Evolutionary conservation across 2,329 filamentous ascomycete species (phyloP).

Genomic region (Cordyceps fumosorosea): DNA sequence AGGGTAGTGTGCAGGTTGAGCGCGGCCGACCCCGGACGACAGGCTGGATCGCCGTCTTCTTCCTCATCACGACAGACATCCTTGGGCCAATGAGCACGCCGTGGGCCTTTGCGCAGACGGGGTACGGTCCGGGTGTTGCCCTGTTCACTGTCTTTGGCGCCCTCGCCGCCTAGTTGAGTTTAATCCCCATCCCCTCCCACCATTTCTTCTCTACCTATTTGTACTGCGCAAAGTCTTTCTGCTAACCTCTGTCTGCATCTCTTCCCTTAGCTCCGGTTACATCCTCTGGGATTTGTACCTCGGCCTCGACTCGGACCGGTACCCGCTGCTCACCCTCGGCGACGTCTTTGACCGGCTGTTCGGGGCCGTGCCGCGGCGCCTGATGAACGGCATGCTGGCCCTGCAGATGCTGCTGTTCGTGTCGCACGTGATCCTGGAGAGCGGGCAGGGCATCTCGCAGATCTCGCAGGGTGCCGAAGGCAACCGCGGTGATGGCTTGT

Average conservation of each 20-base stretch:
- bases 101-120: conserved; percentile 16
- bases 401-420: conserved; percentile 45
- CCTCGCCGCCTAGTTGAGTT: conserved; percentile 24
- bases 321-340: conserved; percentile 38
- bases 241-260: no score
- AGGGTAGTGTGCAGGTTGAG: conserved; percentile 36
- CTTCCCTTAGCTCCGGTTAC: conserved; percentile 31
- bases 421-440: conserved; percentile 42
- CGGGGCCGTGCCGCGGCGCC: conserved; percentile 35
- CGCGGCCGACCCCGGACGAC: conserved; percentile 38
- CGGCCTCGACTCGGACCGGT: conserved; percentile 39
- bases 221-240: not conserved
- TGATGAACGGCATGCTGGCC: conserved; percentile 40
- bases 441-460: conserved; percentile 48
- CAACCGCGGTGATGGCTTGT: conserved; percentile 29
- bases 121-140: not conserved
- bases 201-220: not conserved
- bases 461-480: conserved; percentile 30
- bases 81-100: conserved; percentile 36
- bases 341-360: conserved; percentile 41
- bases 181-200: conserved; percentile 23
- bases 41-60: conserved; percentile 39
- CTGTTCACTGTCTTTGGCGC: conserved; percentile 1
- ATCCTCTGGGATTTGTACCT: conserved; percentile 37
- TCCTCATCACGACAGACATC: conserved; percentile 43